Evolutionary conservation across 2,329 filamentous ascomycete species (phyloP).

Genomic region (Neonectria punicea): DNA sequence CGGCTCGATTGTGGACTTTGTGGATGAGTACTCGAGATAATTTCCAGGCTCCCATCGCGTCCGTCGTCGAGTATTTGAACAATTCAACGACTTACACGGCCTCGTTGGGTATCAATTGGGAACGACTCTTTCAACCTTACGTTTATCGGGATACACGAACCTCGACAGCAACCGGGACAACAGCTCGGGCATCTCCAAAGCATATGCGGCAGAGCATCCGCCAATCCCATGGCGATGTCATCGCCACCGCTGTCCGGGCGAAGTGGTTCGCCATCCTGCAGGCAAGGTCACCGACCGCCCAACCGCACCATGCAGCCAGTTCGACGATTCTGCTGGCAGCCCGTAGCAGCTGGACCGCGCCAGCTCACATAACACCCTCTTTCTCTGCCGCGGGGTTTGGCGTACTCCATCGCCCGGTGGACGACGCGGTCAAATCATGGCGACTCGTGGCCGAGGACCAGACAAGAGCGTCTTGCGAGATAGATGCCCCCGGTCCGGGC

Average conservation of each 20-base stretch:
- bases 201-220: neutral
- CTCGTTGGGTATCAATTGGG: conserved; percentile 23
- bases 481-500: neutral
- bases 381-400: neutral
- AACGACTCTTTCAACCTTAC: conserved; percentile 12
- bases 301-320: neutral
- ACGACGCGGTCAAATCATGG: neutral
- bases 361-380: conserved; percentile 5
- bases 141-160: neutral
- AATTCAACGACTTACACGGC: conserved; percentile 6
- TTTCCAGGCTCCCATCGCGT: neutral
- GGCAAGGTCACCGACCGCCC: neutral
- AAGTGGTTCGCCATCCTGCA: conserved; percentile 4
- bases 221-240: neutral
- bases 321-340: neutral
- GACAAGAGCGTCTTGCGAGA: neutral
- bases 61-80: conserved; percentile 5
- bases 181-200: neutral
- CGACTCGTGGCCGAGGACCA: neutral
- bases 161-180: neutral
- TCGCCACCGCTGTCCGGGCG: neutral
- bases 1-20: neutral
- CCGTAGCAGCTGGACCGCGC: neutral
- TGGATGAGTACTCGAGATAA: neutral
- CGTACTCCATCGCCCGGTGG: neutral